Evolutionary conservation across 2,329 filamentous ascomycete species (phyloP), one percentile per base, ranked within the genome.

Genomic region (Hortaea werneckii): DNA sequence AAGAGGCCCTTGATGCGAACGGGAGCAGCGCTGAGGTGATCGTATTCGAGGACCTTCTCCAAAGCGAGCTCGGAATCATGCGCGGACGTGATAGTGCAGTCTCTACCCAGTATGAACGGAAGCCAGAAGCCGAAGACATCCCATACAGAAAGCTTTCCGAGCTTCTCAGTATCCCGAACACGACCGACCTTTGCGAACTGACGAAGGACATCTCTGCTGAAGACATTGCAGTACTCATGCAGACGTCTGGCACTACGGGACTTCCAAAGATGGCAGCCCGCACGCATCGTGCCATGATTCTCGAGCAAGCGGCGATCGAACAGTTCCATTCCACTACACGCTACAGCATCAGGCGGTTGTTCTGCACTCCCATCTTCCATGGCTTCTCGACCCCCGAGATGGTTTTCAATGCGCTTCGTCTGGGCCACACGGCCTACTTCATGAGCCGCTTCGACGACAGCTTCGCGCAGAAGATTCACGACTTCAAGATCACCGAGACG

Each of bases 321-420:
- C 58, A 63, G 40, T 50, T 51, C 10, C 37, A 51, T 27, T 41
- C 46, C 3, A 42, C 32, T 6, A 63, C 62, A 50, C 49, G 54
- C 10, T 66, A 65, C 49, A 44, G 51, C 34, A 65, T 69, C 5
- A 66, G 63, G 29, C 66, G 72, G 30, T 57, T 78, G 6, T 66
- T 73, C 50, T 71, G 65, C 45, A 67, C 75, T 28, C 74, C 73
- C 9, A 71, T 75, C 62, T 78, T 78, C 54, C 75, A 78, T 55
- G 65, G 69, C 3, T 76, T 75, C 54, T 69, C 70, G 5, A 63
- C 66, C 1, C 63, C 71, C 3, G 68, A 71, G 51, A 67, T 70
- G 32, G 61, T 73, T 44, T 58, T 75, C 40, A 69, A 69, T 52
- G 65, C 70, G 13, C 63, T 74, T 3, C 67, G 69, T 12, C 65